phyloP scores from a whole-genome alignment of 805 yeast genomes.

The Yarrowia sp. region DNA sequence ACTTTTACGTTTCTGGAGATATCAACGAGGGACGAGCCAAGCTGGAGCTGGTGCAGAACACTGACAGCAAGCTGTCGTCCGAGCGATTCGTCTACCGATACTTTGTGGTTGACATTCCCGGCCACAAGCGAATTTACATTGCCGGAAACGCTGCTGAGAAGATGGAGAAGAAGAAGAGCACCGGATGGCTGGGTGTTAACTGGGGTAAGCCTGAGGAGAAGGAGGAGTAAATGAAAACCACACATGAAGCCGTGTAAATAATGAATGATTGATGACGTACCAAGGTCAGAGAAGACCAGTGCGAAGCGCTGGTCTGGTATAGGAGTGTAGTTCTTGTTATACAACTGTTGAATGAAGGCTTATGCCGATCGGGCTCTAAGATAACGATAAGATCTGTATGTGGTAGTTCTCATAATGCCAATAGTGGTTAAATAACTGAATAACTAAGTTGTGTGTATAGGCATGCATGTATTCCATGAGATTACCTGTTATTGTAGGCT shows the following conservation, averaged over 20 bases:
- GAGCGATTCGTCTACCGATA: constrained; percentile 57
- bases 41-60: constrained; percentile 61
- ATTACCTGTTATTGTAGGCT: no score
- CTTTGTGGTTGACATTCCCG: constrained; percentile 73
- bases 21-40: constrained; percentile 65
- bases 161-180: constrained; percentile 37
- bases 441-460: no score
- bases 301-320: no score
- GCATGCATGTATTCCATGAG: no score
- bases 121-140: constrained; percentile 63
- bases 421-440: no score
- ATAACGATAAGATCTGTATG: no score
- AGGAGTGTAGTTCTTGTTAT: no score
- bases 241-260: constrained; percentile 1
- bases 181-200: constrained; percentile 74
- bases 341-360: no score
- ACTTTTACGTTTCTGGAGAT: constrained; percentile 79
- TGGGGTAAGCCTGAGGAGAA: constrained; percentile 84
- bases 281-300: neutral
- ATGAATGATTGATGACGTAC: neutral
- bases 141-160: constrained; percentile 33
- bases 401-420: no score
- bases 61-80: neutral
- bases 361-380: no score
- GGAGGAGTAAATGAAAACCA: neutral